Conservation (phyloP, 2,329 filamentous ascomycete species). For the Achaetomium macrosporum region DNA sequence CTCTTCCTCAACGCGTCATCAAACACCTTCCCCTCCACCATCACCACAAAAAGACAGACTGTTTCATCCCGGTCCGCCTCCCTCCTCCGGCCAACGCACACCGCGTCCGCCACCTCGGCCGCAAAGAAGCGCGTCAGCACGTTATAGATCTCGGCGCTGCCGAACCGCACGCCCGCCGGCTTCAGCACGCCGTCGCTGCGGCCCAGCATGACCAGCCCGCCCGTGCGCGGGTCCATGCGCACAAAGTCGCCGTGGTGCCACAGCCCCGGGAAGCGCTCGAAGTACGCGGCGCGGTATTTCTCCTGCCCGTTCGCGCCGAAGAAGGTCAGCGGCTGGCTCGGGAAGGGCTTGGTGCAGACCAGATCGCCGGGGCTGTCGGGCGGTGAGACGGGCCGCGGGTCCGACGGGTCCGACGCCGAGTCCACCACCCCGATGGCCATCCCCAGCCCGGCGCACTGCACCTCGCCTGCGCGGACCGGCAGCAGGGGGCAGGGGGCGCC, state of each 20-base stretch:
- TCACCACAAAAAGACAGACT: conserved; percentile 82
- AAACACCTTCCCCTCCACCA: conserved; percentile 55
- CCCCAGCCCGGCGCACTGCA: conserved; percentile 70
- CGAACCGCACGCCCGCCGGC: conserved; percentile 84
- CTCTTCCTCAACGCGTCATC: conserved; percentile 51
- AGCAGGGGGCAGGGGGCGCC: conserved; percentile 74
- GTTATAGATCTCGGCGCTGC: conserved; percentile 94
- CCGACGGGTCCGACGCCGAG: conserved; percentile 48
- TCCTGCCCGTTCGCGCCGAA: conserved; percentile 66
- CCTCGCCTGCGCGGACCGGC: conserved; percentile 66
- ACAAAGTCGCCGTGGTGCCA: conserved; percentile 98
- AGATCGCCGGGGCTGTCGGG: conserved; percentile 75
- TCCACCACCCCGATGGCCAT: conserved; percentile 67
- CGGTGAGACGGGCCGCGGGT: conserved; percentile 37
- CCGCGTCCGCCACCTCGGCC: conserved; percentile 70
- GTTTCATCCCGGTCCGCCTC: conserved; percentile 72
- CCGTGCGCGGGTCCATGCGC: conserved; percentile 58
- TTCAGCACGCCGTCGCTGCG: conserved; percentile 91
- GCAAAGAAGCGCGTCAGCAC: conserved; percentile 80
- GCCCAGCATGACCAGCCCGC: conserved; percentile 80
- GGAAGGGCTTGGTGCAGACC: conserved; percentile 80
- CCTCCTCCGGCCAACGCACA: conserved; percentile 76
- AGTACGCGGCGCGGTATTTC: conserved; percentile 84
- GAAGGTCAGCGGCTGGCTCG: conserved; percentile 85
- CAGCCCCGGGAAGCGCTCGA: conserved; percentile 69